Percentiles rank a stretch among this genome's conserved stretches.
Evolutionary conservation across 495 filamentous ascomycete genomes (phyloP).

Genomic region (Cenococcum geophilum): DNA sequence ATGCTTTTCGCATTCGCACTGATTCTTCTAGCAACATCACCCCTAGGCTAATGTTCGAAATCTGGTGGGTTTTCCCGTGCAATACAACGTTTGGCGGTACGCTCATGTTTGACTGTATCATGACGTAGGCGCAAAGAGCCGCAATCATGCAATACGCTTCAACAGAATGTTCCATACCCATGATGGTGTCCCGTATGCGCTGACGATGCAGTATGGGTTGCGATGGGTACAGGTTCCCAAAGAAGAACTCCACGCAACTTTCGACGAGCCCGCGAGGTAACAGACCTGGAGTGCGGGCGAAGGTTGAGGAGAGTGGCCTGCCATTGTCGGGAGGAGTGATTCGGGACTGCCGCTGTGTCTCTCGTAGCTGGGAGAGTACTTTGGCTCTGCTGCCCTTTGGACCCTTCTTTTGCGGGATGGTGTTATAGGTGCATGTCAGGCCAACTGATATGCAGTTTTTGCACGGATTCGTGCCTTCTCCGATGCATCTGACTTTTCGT

Average conservation of each 20-base stretch:
- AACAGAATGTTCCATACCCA: constrained; percentile 56
- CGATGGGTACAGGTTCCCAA: constrained; percentile 73
- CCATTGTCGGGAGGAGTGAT: constrained; percentile 41
- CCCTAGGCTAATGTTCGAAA: constrained; percentile 18
- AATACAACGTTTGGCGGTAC: constrained; percentile 36
- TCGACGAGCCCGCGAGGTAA: constrained; percentile 57
- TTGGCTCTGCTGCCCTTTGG: constrained; percentile 78
- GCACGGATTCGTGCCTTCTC: constrained; percentile 62
- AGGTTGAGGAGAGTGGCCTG: constrained; percentile 40
- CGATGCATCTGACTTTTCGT: constrained; percentile 69
- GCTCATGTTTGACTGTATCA: constrained; percentile 74
- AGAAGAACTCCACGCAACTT: constrained; percentile 74
- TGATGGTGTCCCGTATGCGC: constrained; percentile 55
- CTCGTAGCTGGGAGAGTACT: constrained; percentile 69
- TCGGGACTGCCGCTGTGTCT: constrained; percentile 57
- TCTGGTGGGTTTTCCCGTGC: constrained; percentile 16
- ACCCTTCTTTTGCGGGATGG: constrained; percentile 81
- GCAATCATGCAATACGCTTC: constrained; percentile 75
- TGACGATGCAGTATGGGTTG: constrained; percentile 74
- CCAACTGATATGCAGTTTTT: constrained; percentile 62
- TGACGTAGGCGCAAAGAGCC: constrained; percentile 74
- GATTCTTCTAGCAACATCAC: constrained; percentile 66
- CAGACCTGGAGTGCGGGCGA: constrained; percentile 44
- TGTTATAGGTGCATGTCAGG: constrained; percentile 70
- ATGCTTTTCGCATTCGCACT: constrained; percentile 65